Conservation (phyloP, 164 flowering plant species). For the Sedum album region DNA sequence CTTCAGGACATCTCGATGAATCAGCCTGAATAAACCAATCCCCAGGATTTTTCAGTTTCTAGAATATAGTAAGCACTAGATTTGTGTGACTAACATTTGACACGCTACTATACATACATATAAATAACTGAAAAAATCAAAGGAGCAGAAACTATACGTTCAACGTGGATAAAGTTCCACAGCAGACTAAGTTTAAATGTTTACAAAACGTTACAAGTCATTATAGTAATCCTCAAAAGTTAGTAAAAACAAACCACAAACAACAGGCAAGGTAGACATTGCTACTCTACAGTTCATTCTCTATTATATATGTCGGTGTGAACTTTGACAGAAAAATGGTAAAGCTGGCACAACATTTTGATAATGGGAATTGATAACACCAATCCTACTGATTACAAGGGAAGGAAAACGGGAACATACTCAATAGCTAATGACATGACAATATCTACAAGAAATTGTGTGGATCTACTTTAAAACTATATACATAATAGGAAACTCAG, state of each 20-base stretch:
- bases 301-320: background rate
- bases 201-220: background rate
- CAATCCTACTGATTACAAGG: background rate
- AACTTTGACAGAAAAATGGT: background rate
- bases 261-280: background rate
- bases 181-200: background rate
- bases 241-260: background rate
- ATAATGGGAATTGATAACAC: background rate
- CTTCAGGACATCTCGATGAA: slow-evolving; percentile 18
- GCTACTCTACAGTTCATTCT: background rate
- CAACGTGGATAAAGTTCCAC: background rate
- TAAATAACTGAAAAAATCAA: background rate
- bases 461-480: background rate
- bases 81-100: background rate
- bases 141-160: background rate
- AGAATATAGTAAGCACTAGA: background rate
- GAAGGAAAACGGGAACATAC: background rate
- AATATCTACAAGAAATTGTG: background rate
- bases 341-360: background rate
- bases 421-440: background rate
- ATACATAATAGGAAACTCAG: background rate
- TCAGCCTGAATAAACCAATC: slow-evolving; percentile 28
- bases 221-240: background rate
- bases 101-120: background rate
- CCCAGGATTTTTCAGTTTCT: background rate